These are phyloP conservation scores for Rhizoclosmatium globosum DNA, from an alignment of 192 early-diverging fungal genomes.

Conservation along the genomic window DNA sequence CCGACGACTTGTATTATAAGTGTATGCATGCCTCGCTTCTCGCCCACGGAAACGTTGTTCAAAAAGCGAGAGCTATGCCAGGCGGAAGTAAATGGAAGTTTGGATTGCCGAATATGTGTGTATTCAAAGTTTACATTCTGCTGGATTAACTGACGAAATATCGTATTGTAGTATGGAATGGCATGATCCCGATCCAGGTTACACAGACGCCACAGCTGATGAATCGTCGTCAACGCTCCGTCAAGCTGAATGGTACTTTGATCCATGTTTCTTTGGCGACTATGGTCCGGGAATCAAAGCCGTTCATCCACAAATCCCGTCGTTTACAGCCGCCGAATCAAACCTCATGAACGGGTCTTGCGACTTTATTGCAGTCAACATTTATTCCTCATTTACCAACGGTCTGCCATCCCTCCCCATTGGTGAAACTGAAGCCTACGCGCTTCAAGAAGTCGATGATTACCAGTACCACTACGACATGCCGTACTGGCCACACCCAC, in stretches of 20 bases:
- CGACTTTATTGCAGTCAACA: slow-evolving; percentile 57
- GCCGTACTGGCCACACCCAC: slow-evolving; percentile 29
- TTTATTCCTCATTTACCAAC: slow-evolving; percentile 40
- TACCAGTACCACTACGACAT: neutral
- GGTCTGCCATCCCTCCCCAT: slow-evolving; percentile 4
- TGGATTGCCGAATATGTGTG: slow-evolving; percentile 30
- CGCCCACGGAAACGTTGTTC: slow-evolving; percentile 37
- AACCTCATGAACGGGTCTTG: slow-evolving; percentile 45
- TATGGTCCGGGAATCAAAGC: slow-evolving; percentile 25
- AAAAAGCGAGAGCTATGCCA: slow-evolving; percentile 29
- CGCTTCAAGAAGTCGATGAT: slow-evolving; percentile 32
- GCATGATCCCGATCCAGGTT: slow-evolving; percentile 33
- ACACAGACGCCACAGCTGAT: neutral
- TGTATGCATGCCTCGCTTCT: slow-evolving; percentile 32
- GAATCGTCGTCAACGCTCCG: neutral
- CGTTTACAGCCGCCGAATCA: slow-evolving; percentile 46
- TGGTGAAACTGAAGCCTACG: slow-evolving; percentile 5
- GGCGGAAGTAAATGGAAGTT: slow-evolving; percentile 33
- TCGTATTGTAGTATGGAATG: no score
- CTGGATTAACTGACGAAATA: no score
- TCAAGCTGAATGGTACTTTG: slow-evolving; percentile 43
- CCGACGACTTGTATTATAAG: slow-evolving; percentile 11
- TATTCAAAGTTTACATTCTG: no score
- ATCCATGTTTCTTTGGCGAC: slow-evolving; percentile 50
- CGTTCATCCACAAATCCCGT: slow-evolving; percentile 18